Evolutionary conservation across 2,329 filamentous ascomycete species (phyloP), one percentile per base, ranked within the genome.

Genomic region (Escovopsis sp.): DNA sequence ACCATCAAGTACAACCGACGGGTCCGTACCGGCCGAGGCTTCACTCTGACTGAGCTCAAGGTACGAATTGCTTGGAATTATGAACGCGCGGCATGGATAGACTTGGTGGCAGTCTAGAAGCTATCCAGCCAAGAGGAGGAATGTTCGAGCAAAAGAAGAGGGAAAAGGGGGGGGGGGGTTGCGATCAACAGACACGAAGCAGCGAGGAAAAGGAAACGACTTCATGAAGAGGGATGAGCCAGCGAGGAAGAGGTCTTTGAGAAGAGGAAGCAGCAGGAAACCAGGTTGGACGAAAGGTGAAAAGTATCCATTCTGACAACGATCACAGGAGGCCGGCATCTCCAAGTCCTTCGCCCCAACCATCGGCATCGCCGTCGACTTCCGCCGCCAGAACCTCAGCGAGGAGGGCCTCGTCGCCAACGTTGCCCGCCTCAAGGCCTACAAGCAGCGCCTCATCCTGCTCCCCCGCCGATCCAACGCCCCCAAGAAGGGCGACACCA

Each of bases 1-100:
- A 88, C 84, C 56, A 68, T 94, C 73, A 94, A 92, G 76, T 93
- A 98, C 77, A 98, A 98, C 84, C 87, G 90, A 62, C 86, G 86
- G 62, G 82, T 92, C 60, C 81, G 90, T 63, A 77, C 85, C 60
- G 90, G 90, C 65, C 86, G 90, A 73, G 90, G 90, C 63, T 98
- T 98, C 81, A 85, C 88, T 54, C 73, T 96, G 51, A 73, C 79
- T 69, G 90, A 98, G 77, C 75, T 98, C 63, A 98, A 98, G 87
- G 88, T 94, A 81, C 48, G 63, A 40, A n/a, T 31, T 34, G 30
- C 38, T 29, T 27, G n/a, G 14, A 28, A n/a, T 32, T 32, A 16
- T 11, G 14, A 31, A 6, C 6, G 15, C 28, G 28, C 12, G 5
- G 14, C 11, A 17, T n/a, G 15, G 28, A 17, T 2, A 18, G 17